Evolutionary conservation across 2,329 filamentous ascomycete species (phyloP).

Genomic region (Trichoderma hamatum): DNA sequence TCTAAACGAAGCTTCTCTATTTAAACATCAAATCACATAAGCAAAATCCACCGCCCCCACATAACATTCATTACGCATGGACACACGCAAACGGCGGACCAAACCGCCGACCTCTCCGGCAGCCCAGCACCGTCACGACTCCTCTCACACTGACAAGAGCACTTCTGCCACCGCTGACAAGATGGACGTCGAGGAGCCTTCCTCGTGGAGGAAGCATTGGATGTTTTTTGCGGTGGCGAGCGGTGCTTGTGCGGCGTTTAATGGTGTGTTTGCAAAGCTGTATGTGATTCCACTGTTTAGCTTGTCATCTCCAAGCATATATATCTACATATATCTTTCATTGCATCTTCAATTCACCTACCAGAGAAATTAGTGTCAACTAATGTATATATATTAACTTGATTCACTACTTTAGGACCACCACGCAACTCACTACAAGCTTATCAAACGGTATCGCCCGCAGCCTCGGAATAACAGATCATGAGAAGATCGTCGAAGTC

Average conservation of each 20-base stretch:
- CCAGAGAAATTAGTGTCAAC: background rate
- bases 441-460: slow-evolving; percentile 51
- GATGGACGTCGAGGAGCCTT: background rate
- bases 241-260: slow-evolving; percentile 77
- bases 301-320: no score
- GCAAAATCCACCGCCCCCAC: background rate
- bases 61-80: slow-evolving; percentile 3
- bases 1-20: background rate
- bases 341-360: background rate
- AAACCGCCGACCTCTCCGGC: slow-evolving; percentile 23
- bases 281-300: slow-evolving; percentile 46
- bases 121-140: background rate
- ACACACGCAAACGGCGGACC: slow-evolving; percentile 21
- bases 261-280: slow-evolving; percentile 84
- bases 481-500: slow-evolving; percentile 51
- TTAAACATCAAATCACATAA: background rate
- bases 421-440: slow-evolving; percentile 56
- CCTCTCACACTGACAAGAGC: background rate
- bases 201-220: slow-evolving; percentile 46
- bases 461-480: slow-evolving; percentile 47
- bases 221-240: slow-evolving; percentile 72
- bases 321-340: background rate
- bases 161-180: background rate
- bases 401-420: slow-evolving; percentile 48
- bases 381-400: background rate